Evolutionary conservation across 495 filamentous ascomycete species (phyloP), one percentile per base, ranked within the genome.

Genomic region (Aspergillus mulundensis): DNA sequence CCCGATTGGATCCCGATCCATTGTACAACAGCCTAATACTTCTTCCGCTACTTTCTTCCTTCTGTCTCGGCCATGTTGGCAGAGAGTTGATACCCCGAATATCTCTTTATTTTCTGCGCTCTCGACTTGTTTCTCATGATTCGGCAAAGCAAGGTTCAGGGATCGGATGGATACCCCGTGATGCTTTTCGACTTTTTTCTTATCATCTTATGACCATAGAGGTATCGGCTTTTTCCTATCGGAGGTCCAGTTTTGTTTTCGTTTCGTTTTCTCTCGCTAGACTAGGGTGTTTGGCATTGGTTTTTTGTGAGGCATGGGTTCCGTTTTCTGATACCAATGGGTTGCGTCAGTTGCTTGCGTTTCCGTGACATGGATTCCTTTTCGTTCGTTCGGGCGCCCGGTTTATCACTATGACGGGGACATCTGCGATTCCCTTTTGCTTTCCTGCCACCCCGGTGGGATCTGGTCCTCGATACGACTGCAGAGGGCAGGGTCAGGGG

Each of bases 21-120:
- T 71, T 77, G 73, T 76, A 77, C 70, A 77, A 76, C 73, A 75
- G 53, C 61, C 54, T 70, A 61, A 66, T 55, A 59, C 45, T 56
- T 36, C 30, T 56, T 64, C 56, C 45, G 48, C 53, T 41, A 60
- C 53, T 60, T 60, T 58, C 44, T 63, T 57, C 65, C 61, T 59
- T 56, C 48, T 53, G 58, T 62, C 63, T 63, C 60, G 59, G 58
- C 61, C 56, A 50, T 34, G 30, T 55, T 45, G 55, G 40, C 62
- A 63, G 62, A 55, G 59, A 54, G 61, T 69, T 67, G 67, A 70
- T 70, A 70, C 67, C 67, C 67, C 61, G 60, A 56, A 24, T 56
- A 47, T 21, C 40, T 49, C 15, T 53, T 56, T 52, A 40, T 56
- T 55, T 30, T 49, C 34, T 30, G 25, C 36, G 15, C 43, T 32